Conservation (phyloP, 495 filamentous ascomycete species). For the Physcia stellaris region DNA sequence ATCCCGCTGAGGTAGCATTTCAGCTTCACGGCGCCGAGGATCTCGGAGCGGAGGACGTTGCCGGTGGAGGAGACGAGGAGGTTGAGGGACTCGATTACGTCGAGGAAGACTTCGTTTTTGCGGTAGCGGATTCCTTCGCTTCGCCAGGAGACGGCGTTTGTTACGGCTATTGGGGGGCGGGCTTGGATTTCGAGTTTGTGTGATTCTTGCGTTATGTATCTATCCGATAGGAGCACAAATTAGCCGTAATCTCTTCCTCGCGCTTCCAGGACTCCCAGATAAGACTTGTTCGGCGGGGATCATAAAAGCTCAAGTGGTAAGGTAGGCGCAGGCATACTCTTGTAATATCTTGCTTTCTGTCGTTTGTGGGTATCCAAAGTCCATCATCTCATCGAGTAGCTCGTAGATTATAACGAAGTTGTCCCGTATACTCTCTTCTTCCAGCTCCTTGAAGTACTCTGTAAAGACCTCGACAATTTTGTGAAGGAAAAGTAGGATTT, state of each 20-base stretch:
- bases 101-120: slow-evolving; percentile 98
- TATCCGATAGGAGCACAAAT: too few species aligned
- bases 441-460: slow-evolving; percentile 98
- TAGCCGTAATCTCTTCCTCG: too few species aligned
- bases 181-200: slow-evolving; percentile 98
- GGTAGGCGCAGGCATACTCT: slow-evolving; percentile 42
- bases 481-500: slow-evolving; percentile 96
- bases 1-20: slow-evolving; percentile 99
- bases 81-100: slow-evolving; percentile 95
- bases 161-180: slow-evolving; percentile 98
- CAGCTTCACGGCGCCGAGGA: slow-evolving; percentile 96
- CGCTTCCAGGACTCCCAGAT: too few species aligned
- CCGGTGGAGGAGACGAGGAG: slow-evolving; percentile 88
- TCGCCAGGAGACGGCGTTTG: slow-evolving; percentile 95
- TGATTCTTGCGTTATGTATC: slow-evolving; percentile 97
- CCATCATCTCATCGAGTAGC: slow-evolving; percentile 99
- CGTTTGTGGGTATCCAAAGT: slow-evolving; percentile 98
- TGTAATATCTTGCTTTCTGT: slow-evolving; percentile 98
- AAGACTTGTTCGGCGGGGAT: too few species aligned
- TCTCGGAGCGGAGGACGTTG: slow-evolving; percentile 93
- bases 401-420: slow-evolving; percentile 99
- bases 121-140: slow-evolving; percentile 97
- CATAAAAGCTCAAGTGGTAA: too few species aligned
- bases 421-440: slow-evolving; percentile 98
- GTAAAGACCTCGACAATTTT: slow-evolving; percentile 98